These are phyloP conservation scores for Bassia scoparia DNA, from an alignment of 148 eudicot genomes.

Conservation along the genomic window DNA sequence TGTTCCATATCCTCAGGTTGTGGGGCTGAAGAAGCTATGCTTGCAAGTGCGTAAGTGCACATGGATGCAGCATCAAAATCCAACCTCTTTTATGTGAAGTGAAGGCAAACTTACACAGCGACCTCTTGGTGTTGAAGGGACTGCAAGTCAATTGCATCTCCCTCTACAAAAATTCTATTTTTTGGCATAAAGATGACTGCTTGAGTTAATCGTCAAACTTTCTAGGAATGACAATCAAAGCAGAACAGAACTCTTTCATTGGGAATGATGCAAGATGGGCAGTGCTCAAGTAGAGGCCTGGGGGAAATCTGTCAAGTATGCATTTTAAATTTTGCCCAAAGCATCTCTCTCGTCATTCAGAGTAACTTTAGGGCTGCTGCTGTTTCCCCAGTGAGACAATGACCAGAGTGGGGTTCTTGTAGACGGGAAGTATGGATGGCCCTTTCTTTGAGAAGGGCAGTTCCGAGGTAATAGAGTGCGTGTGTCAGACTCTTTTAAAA, in stretches of 20 bases:
- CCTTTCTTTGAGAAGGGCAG: conserved; percentile 22
- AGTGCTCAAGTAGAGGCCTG: conserved; percentile 29
- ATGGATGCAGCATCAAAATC: conserved; percentile 27
- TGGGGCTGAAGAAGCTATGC: conserved; percentile 18
- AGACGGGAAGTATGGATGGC: conserved; percentile 28
- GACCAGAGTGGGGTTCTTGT: conserved; percentile 14
- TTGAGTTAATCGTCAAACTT: conserved; percentile 25
- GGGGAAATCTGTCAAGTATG: conserved; percentile 23
- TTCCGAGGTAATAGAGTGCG: conserved; percentile 18
- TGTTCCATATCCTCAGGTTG: conserved; percentile 20
- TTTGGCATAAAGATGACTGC: conserved; percentile 33
- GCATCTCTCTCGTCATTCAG: conserved; percentile 27
- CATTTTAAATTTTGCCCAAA: conserved; percentile 25
- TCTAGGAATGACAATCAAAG: conserved; percentile 21
- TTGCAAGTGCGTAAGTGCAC: conserved; percentile 22
- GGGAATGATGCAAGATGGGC: conserved; percentile 20
- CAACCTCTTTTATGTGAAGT: conserved; percentile 18
- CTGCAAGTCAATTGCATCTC: conserved; percentile 33
- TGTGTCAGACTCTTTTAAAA: conserved; percentile 10
- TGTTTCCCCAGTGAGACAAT: conserved; percentile 10
- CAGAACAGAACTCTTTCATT: conserved; percentile 23
- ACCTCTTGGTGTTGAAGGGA: conserved; percentile 37
- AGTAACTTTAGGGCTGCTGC: conserved; percentile 27
- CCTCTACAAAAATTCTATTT: conserved; percentile 41
- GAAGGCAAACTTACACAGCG: conserved; percentile 29